Base-by-base conservation (phyloP, 768 basidiomycete genomes). In the Lactarius hatsudake region DNA sequence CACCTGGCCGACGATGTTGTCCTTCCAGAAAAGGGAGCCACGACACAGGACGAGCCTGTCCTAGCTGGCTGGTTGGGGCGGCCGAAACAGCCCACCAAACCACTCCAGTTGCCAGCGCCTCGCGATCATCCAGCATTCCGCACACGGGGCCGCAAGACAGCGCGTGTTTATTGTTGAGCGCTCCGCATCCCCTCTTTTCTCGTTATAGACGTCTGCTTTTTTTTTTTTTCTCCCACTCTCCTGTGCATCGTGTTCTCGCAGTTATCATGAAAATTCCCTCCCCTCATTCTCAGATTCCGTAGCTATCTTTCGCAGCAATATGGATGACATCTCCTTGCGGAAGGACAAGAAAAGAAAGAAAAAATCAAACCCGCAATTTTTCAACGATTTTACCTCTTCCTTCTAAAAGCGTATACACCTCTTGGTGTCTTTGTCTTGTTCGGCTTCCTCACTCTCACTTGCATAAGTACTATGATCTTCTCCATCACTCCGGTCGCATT, bases 81-180 rank as follows among this genome's bases (percentile, higher is more conserved):
- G 10, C 23, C 63, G 9, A 67, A 67, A 28, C 42, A 55, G 17
- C 59, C 53, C 1, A 20, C 26, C 6, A 64, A 51, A 30, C 63
- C 58, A 40, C 60, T 40, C 32, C 57, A 59, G 26, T 58, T 54
- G 9, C 62, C 42, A 5, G 67, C 61, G 45, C 62, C 40, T 7
- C 71, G 70, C 36, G 73, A 75, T 13, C 76, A 76, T 61, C 78
- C 78, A 34, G 79, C 79, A 40, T 80, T 74, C 76, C 78, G 74
- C 68, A 69, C 79, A 45, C 81, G 82, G 62, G 83, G 82, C 12
- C 79, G 83, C 63, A 79, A 77, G 72, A 65, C 76, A 28, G 77
- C 78, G n/a, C 79, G 81, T 26, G 69, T 65, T 3, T 59, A 74
- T 64, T 72, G 73, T 28, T 76, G 75, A 74, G 77, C 75, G 75